Percentiles rank a stretch among this genome's conserved stretches.
These are phyloP conservation scores for Nemania sp. DNA, from an alignment of 2,329 filamentous ascomycete genomes.

Conservation along the genomic window DNA sequence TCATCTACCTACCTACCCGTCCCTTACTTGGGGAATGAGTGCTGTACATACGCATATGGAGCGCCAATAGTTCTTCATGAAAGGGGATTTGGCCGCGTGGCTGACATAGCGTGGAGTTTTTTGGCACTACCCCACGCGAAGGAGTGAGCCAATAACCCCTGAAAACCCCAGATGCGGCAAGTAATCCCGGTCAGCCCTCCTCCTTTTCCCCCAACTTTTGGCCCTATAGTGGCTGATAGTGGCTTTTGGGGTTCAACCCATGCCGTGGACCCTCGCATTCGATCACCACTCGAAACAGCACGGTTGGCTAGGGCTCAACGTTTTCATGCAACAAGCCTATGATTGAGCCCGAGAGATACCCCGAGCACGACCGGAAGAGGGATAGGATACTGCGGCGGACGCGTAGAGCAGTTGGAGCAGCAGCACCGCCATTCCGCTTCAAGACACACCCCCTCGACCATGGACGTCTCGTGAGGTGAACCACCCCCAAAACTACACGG, in stretches of 20 bases:
- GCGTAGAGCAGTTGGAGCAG: slow-evolving; percentile 1
- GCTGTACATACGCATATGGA: neutral
- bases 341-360: slow-evolving; percentile 19
- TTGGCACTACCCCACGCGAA: slow-evolving; percentile 25
- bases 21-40: neutral
- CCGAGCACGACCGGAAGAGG: slow-evolving; percentile 17
- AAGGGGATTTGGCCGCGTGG: slow-evolving; percentile 26
- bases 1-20: too few relatives aligned
- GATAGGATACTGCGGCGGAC: neutral
- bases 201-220: neutral
- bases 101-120: slow-evolving; percentile 22
- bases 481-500: slow-evolving; percentile 3
- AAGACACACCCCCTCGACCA: slow-evolving; percentile 20
- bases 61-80: neutral
- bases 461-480: slow-evolving; percentile 21
- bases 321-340: slow-evolving; percentile 7
- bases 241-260: neutral
- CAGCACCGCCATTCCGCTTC: slow-evolving; percentile 27
- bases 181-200: slow-evolving; percentile 23
- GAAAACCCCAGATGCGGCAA: slow-evolving; percentile 31
- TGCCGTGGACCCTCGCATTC: slow-evolving; percentile 17
- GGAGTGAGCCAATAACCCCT: slow-evolving; percentile 27
- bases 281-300: slow-evolving; percentile 4
- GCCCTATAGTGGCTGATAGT: neutral
- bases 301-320: neutral